These are phyloP conservation scores for Dipteronia sinensis DNA, from an alignment of 345 rosid species.

Conservation along the genomic window DNA sequence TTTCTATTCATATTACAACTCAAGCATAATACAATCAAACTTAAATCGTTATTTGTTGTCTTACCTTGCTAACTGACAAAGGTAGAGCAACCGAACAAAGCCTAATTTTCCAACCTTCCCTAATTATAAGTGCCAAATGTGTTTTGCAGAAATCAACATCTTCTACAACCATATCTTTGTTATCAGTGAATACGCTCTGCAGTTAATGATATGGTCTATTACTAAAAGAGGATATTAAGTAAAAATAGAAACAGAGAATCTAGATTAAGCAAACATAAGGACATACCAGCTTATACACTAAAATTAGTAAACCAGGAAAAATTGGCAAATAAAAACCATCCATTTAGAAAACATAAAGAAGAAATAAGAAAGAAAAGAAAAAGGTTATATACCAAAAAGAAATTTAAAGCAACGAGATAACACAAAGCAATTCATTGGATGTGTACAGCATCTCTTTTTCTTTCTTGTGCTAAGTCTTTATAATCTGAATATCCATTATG, in stretches of 20 bases:
- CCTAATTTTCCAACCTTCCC: slow-evolving; percentile 54
- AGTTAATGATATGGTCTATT: slow-evolving; percentile 15
- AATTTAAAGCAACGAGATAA: not conserved
- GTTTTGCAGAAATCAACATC: slow-evolving; percentile 91
- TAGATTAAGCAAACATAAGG: slow-evolving; percentile 1
- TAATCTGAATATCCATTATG: not conserved
- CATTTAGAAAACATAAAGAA: not conserved
- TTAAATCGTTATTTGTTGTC: slow-evolving; percentile 13
- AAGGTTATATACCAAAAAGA: not conserved
- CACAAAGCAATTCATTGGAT: not conserved
- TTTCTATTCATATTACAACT: not conserved
- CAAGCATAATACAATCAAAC: not conserved
- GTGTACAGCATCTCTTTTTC: not conserved
- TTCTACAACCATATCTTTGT: slow-evolving; percentile 57
- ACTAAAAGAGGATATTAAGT: not conserved
- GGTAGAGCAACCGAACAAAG: slow-evolving; percentile 82
- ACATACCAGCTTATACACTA: not conserved
- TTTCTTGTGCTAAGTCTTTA: not conserved
- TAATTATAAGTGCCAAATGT: slow-evolving; percentile 60
- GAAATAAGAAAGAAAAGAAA: slow-evolving; percentile 11
- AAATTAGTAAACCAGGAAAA: not conserved
- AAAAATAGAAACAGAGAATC: slow-evolving; percentile 1
- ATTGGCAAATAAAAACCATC: slow-evolving; percentile 4
- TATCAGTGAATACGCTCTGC: slow-evolving; percentile 65
- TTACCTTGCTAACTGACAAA: slow-evolving; percentile 59